These are phyloP conservation scores for Terana coerulea DNA, from an alignment of 768 basidiomycete genomes.

Conservation along the genomic window DNA sequence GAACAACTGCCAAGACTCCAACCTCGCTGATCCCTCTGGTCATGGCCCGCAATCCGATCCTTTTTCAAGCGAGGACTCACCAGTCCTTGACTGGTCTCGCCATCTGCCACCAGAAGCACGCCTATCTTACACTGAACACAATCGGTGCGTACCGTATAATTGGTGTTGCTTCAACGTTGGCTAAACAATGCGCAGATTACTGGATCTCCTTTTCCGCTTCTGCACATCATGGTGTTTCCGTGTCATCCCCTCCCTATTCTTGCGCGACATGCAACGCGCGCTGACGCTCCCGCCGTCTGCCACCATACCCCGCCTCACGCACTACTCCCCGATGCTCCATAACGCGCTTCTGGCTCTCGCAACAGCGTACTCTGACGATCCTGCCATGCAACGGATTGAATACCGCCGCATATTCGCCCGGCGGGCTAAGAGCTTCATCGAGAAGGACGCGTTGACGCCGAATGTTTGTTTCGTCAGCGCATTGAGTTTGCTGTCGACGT, in stretches of 20 bases:
- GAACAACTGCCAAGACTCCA: not conserved
- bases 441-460: conserved; percentile 37
- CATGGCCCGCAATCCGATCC: not conserved
- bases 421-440: conserved; percentile 36
- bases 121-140: conserved; percentile 27
- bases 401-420: conserved; percentile 31
- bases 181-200: conserved; percentile 23
- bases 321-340: conserved; percentile 73
- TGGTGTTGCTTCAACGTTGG: not conserved
- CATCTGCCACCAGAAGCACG: conserved; percentile 29
- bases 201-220: conserved; percentile 37
- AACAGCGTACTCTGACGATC: conserved; percentile 35
- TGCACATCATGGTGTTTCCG: conserved; percentile 38
- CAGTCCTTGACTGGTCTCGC: conserved; percentile 28
- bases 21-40: not conserved
- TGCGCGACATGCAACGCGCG: conserved; percentile 38
- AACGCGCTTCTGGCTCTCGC: conserved; percentile 54
- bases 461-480: conserved; percentile 39
- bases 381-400: conserved; percentile 24
- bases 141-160: conserved; percentile 14
- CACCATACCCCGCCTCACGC: conserved; percentile 40
- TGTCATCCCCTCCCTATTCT: conserved; percentile 36
- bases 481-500: conserved; percentile 35
- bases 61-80: too few relatives aligned
- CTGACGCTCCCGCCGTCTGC: conserved; percentile 25